Evolutionary conservation across 257 asterid genomes (phyloP), one percentile per base, ranked within the genome.

Genomic region (Schizonepeta tenuifolia): DNA sequence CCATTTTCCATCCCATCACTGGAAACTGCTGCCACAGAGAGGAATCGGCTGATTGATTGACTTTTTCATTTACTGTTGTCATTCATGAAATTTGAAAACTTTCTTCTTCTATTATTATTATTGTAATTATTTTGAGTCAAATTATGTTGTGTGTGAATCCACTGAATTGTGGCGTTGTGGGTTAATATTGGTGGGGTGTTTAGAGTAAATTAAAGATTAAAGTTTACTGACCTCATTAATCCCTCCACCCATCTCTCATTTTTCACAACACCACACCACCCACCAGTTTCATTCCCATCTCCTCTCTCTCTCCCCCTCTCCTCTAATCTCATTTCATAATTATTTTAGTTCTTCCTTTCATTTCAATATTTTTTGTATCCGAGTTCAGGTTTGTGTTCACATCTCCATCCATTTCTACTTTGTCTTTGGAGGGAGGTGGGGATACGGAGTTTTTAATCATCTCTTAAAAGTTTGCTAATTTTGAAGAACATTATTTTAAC

Each of bases 171-270:
- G 83, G 80, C 75, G 67, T 55, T 70, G 57, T 81, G 73, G 77
- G 71, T 56, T 54, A n/a, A 69, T 71, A 72, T 72, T 75, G 82
- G 83, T 73, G 78, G 72, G 79, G 68, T 69, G 81, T 33, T 73
- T 82, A 63, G 80, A 71, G 78, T 73, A 75, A 84, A 80, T 78
- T 73, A 76, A 60, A 84, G 84, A 78, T 77, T n/a, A n/a, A n/a
- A n/a, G n/a, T n/a, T n/a, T 79, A 65, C 73, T 77, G 70, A 61
- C 79, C 80, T 69, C 89, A 73, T 81, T 83, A 81, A 80, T 74
- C 83, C 83, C 67, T 65, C 78, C 80, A 81, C 83, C 81, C 57
- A 68, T 79, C 78, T 74, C 79, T 53, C 83, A 65, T 67, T 73
- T 61, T 79, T 59, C 78, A 70, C n/a, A n/a, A n/a, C 80, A 79